Evolutionary conservation across 164 flowering plant genomes (phyloP), one percentile per base, ranked within the genome.

Genomic region (Tetrastigma voinierianum): DNA sequence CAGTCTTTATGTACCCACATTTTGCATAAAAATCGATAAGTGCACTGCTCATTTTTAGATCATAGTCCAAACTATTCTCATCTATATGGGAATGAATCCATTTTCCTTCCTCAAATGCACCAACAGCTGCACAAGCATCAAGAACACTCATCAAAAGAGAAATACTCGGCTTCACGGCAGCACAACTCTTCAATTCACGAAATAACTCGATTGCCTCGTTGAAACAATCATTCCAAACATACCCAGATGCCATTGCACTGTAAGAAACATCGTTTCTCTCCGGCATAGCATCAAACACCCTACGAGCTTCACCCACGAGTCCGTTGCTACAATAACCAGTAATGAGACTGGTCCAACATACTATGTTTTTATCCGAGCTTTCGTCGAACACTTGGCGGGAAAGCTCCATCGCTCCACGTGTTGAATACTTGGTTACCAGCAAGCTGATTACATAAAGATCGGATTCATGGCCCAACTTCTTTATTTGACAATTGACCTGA

Each of bases 221-320:
- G 60, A 54, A 73, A 18, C 20, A 45, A 18, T 51, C 48, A 54
- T 77, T 77, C 53, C 24, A 16, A 45, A 67, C 75, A 57, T 70
- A 74, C 66, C 81, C 75, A 51, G 75, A 77, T 3, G 71, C 57
- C 77, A 77, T 77, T 11, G 79, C 75, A 58, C 73, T 66, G 67
- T 65, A 72, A 19, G 72, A 68, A 66, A 72, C 73, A 57, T 68
- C 76, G 51, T 61, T 68, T 47, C 68, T 71, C 19, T 65, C 64
- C 17, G 70, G 65, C 73, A 72, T 76, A 3, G 11, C 11, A 32
- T 76, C 79, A 62, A 76, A 76, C 59, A 72, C 11, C 6, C 72
- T 18, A 53, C 75, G 55, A 43, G 72, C 75, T 55, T 71, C 64
- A 14, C 40, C 47, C 46, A 75, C 20, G 8, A 67, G 24, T 17